Percentiles rank a stretch among this genome's conserved stretches.
phyloP scores from a whole-genome alignment of 257 asterid genomes.

The Penstemon eatonii region DNA sequence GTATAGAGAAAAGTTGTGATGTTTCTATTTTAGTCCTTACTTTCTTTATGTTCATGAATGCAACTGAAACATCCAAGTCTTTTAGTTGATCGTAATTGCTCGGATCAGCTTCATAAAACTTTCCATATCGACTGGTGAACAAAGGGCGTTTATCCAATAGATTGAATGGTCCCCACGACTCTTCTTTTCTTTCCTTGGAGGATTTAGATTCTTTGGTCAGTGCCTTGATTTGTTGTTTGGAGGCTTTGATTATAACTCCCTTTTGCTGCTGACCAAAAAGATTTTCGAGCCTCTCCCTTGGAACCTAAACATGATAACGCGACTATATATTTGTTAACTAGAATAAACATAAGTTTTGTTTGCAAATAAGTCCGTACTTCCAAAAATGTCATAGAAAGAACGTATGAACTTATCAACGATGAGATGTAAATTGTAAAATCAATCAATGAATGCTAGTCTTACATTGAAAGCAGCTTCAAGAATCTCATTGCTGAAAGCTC shows the following conservation, averaged over 20 bases:
- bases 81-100: conserved; percentile 32
- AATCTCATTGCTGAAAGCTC: conserved; percentile 47
- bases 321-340: background rate
- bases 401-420: too few species aligned
- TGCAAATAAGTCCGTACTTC: background rate
- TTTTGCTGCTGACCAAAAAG: conserved; percentile 34
- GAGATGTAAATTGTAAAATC: background rate
- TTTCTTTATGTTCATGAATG: conserved; percentile 43
- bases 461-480: conserved; percentile 54
- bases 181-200: conserved; percentile 21
- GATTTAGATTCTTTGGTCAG: conserved; percentile 32
- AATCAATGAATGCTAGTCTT: background rate
- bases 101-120: conserved; percentile 37
- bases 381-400: too few species aligned
- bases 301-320: conserved; percentile 22
- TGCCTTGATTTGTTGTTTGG: conserved; percentile 45
- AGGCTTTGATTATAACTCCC: conserved; percentile 41
- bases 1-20: background rate
- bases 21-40: conserved; percentile 19
- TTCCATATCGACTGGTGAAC: conserved; percentile 34
- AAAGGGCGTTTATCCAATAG: conserved; percentile 28
- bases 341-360: background rate
- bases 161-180: conserved; percentile 36
- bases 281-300: conserved; percentile 30
- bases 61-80: conserved; percentile 34